Conservation (phyloP, 2,329 filamentous ascomycete genomes). For the Penicillium sp. region DNA sequence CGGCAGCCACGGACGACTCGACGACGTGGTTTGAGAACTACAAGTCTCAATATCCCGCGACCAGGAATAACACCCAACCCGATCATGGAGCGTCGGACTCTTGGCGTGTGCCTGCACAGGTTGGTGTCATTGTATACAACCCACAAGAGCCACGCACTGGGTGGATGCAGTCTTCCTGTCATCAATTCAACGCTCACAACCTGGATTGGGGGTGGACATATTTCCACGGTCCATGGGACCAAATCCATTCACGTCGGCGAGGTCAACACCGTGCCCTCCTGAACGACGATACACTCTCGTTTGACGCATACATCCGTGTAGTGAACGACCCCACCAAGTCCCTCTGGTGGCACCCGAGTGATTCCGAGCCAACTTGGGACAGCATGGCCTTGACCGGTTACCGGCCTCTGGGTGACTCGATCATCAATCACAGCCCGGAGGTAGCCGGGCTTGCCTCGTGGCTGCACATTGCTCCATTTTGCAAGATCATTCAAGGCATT, state of each 20-base stretch:
- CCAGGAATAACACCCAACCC: conserved; percentile 1
- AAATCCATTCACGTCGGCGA: conserved; percentile 57
- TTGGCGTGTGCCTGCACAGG: conserved; percentile 57
- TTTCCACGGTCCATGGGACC: conserved; percentile 58
- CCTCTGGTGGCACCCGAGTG: conserved; percentile 59
- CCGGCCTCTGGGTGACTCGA: conserved; percentile 49
- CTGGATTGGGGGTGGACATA: conserved; percentile 64
- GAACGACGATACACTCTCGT: conserved; percentile 59
- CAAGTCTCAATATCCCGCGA: conserved; percentile 27
- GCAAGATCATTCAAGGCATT: conserved; percentile 53
- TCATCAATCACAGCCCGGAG: conserved; percentile 46
- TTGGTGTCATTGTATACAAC: conserved; percentile 63
- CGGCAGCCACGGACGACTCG: conserved; percentile 28
- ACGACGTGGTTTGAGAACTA: conserved; percentile 33
- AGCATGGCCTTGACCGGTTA: conserved; percentile 58
- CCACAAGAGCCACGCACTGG: conserved; percentile 60
- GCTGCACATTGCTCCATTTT: conserved; percentile 60
- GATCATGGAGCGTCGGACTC: conserved; percentile 19
- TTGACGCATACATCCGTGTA: conserved; percentile 61
- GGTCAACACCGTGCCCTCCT: conserved; percentile 59
- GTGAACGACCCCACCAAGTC: conserved; percentile 60
- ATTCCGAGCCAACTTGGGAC: conserved; percentile 55
- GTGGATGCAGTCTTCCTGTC: conserved; percentile 55
- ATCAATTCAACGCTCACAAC: conserved; percentile 58
- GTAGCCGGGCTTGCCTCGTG: conserved; percentile 58